Evolutionary conservation across 768 basidiomycete species (phyloP).

Genomic region (Chalciporus piperatus): DNA sequence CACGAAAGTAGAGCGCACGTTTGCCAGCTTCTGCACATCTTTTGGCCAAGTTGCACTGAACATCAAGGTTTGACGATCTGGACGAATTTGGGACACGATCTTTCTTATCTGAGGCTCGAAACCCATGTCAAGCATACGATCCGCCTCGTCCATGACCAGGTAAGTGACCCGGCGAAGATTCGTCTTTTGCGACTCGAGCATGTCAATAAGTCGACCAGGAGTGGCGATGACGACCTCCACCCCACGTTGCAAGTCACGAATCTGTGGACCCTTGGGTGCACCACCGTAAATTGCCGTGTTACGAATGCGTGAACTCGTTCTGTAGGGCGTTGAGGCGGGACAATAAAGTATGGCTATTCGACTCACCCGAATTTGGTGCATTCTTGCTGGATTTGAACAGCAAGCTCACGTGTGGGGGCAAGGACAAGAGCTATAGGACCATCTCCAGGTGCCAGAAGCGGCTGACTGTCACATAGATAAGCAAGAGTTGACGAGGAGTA

Average conservation of each 20-base stretch:
- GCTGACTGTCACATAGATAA: slow-evolving; percentile 57
- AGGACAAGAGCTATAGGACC: slow-evolving; percentile 96
- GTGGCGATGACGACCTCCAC: slow-evolving; percentile 99
- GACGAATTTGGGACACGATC: slow-evolving; percentile 95
- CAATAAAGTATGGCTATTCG: no score
- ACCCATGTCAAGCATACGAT: slow-evolving; percentile 99
- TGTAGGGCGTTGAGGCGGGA: slow-evolving; percentile 21
- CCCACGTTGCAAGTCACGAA: slow-evolving; percentile 94
- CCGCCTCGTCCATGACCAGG: slow-evolving; percentile 98
- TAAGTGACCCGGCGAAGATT: slow-evolving; percentile 96
- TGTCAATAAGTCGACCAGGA: slow-evolving; percentile 98
- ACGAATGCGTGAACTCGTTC: slow-evolving; percentile 89
- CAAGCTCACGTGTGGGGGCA: slow-evolving; percentile 96
- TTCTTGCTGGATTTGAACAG: slow-evolving; percentile 98
- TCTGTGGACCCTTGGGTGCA: slow-evolving; percentile 97
- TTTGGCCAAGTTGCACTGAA: slow-evolving; percentile 99
- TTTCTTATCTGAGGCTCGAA: slow-evolving; percentile 99
- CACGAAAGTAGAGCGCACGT: slow-evolving; percentile 41
- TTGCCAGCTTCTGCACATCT: slow-evolving; percentile 96
- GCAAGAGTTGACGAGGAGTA: neutral
- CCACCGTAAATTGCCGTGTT: slow-evolving; percentile 99
- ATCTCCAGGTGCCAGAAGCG: slow-evolving; percentile 88
- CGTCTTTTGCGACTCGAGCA: slow-evolving; percentile 96
- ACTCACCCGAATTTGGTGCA: slow-evolving; percentile 95
- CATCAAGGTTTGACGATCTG: slow-evolving; percentile 98